A percentile compares a stretch with the other conserved stretches of the same genome.
phyloP scores from a whole-genome alignment of 2,329 filamentous ascomycete species.

The Colletotrichum cuscutae region DNA sequence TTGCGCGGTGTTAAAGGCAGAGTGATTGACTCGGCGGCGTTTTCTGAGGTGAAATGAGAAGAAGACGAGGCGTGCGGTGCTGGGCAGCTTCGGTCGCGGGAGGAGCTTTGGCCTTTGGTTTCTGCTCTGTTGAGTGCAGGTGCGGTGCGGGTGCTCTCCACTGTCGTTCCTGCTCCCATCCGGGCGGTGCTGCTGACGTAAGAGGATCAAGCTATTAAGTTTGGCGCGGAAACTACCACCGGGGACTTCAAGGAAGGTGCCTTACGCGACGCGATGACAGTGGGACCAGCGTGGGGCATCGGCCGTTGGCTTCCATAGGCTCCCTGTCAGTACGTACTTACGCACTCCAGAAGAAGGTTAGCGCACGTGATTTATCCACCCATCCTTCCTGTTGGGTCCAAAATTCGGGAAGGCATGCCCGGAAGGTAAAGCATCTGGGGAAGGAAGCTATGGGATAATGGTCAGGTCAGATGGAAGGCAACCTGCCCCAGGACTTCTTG shows the following conservation, averaged over 20 bases:
- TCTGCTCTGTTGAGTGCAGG: not conserved
- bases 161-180: not conserved
- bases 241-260: not conserved
- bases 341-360: not conserved
- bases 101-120: conserved; percentile 27
- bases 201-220: not conserved
- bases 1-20: not conserved
- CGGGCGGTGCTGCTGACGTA: conserved; percentile 4
- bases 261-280: not conserved
- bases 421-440: not conserved
- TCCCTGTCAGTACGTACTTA: not conserved
- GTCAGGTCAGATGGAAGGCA: not conserved
- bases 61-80: not conserved
- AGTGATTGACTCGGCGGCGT: conserved; percentile 2
- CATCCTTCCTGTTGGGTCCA: not conserved
- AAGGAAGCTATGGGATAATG: not conserved
- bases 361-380: not conserved
- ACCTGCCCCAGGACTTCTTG: no score
- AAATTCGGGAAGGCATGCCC: not conserved
- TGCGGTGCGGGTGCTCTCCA: not conserved
- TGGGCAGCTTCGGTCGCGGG: conserved; percentile 14
- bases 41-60: not conserved
- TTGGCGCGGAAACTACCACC: not conserved
- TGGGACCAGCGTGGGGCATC: no score
- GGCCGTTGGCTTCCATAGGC: not conserved